A percentile compares a stretch with the other conserved stretches of the same genome.
These are phyloP conservation scores for Chlorella sp. DNA, from an alignment of 139 green algal species.

Conservation along the genomic window DNA sequence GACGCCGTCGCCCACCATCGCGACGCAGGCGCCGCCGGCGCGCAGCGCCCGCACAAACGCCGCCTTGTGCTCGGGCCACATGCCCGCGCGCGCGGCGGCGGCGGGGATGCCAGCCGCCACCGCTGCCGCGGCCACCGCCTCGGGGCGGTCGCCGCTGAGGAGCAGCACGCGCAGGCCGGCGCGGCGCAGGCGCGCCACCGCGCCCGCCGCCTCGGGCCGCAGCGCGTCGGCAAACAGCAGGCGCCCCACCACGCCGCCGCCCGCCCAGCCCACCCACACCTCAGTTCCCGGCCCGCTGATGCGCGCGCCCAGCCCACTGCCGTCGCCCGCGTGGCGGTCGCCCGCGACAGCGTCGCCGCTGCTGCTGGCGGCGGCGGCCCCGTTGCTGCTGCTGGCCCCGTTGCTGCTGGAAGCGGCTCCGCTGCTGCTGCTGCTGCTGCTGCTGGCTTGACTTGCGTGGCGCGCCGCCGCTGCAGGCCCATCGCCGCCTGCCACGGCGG, in stretches of 20 bases:
- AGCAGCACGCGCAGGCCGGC: constrained; percentile 71
- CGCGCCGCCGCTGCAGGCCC: not conserved
- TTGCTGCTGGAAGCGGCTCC: constrained; percentile 7
- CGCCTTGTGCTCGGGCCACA: constrained; percentile 63
- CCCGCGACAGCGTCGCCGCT: not conserved
- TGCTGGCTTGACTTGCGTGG: not conserved
- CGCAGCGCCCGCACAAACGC: constrained; percentile 43
- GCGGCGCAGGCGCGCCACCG: constrained; percentile 60
- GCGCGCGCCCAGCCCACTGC: not conserved
- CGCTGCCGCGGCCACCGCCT: constrained; percentile 58
- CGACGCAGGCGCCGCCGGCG: constrained; percentile 59
- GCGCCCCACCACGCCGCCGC: constrained; percentile 62
- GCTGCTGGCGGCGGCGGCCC: constrained; percentile 5
- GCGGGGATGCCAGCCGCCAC: constrained; percentile 59
- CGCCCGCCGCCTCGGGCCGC: constrained; percentile 58
- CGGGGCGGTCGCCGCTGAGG: constrained; percentile 78
- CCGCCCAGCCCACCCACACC: constrained; percentile 70
- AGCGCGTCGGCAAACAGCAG: constrained; percentile 73
- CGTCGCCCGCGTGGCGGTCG: too few relatives aligned
- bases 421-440: constrained; percentile 18
- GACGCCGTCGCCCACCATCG: constrained; percentile 96
- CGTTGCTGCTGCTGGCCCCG: constrained; percentile 17
- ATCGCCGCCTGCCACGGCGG: too few relatives aligned
- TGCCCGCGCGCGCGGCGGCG: constrained; percentile 31
- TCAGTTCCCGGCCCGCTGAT: constrained; percentile 20